These are phyloP conservation scores for Fusarium musae DNA, from an alignment of 2,329 filamentous ascomycete species.

Conservation along the genomic window DNA sequence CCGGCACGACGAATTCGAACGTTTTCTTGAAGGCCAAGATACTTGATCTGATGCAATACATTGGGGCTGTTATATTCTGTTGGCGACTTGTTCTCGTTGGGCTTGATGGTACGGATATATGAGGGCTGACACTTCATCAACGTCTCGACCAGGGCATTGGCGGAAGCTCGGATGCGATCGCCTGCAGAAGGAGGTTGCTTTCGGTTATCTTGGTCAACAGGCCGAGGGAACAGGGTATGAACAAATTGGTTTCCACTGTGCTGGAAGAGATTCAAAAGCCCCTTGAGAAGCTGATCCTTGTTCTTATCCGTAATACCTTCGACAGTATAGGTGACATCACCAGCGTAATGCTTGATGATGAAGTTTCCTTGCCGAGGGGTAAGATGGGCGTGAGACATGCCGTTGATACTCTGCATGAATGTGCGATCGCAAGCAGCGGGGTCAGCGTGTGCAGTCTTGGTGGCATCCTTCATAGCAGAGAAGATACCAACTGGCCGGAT, in stretches of 20 bases:
- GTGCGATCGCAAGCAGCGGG: constrained; percentile 93
- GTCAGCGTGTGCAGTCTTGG: constrained; percentile 97
- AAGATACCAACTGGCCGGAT: constrained; percentile 91
- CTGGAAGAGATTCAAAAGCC: constrained; percentile 86
- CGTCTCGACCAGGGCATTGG: constrained; percentile 93
- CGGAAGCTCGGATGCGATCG: constrained; percentile 94
- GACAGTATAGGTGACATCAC: constrained; percentile 93
- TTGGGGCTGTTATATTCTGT: constrained; percentile 92
- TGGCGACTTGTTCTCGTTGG: constrained; percentile 98
- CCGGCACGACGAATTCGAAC: constrained; percentile 95
- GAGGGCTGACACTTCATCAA: constrained; percentile 97
- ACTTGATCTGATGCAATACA: constrained; percentile 98
- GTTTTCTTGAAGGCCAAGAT: constrained; percentile 98
- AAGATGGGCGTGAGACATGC: constrained; percentile 91
- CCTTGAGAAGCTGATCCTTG: constrained; percentile 96
- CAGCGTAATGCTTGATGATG: constrained; percentile 98
- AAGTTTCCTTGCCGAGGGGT: constrained; percentile 94
- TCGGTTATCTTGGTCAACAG: constrained; percentile 96
- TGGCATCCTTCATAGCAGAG: constrained; percentile 95
- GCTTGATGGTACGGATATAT: constrained; percentile 99
- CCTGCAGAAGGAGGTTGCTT: constrained; percentile 93
- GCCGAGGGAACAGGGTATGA: constrained; percentile 87
- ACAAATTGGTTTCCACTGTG: constrained; percentile 87
- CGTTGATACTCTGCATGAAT: constrained; percentile 92
- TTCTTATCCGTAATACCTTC: constrained; percentile 99